Base-by-base conservation (phyloP, 805 yeast species). In the Grigorovia humatica region DNA sequence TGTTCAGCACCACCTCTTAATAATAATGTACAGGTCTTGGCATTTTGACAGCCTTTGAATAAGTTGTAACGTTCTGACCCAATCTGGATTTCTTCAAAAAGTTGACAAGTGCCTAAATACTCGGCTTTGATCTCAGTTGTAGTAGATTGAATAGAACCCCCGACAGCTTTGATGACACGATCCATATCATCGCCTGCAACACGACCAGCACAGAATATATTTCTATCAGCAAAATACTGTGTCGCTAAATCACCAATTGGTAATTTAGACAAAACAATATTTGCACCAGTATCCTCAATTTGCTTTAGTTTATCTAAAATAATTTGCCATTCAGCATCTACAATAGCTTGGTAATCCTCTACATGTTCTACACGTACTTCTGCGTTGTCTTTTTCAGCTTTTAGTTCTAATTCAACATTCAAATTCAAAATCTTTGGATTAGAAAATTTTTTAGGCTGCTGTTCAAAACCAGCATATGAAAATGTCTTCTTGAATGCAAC, bases 221-320 rank as follows among this genome's bases (percentile, higher is more conserved):
- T 80, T 67, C 98, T 78, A 70, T 93, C 99, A 40, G 99, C 99
- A 70, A 93, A 93, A 70, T 78, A 93, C 72, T 93, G 99, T 9
- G 99, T 93, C n/a, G 99, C 99, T 67, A 93, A 77, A 70, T 93
- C 99, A 57, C 99, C 99, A 65, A 93, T 93, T 51, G 99, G 99
- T 61, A 93, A 76, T 67, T 89, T 89, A 17, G 97, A 90, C 55
- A 93, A 78, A 44, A 93, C 96, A 52, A 93, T 88, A 64, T 88
- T 83, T 38, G 96, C 96, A 27, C 98, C 98, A 2, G 95, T 77
- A 27, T 75, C 77, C 60, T 81, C 83, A 57, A 93, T 85, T 49
- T 88, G 83, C 63, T 87, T 85, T 59, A 93, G 78, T 71, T 93
- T 93, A 65, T 84, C 79, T 62, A 86, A 76, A 58, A 93, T 93